Evolutionary conservation across 2,329 filamentous ascomycete genomes (phyloP), one percentile per base, ranked within the genome.

Genomic region (Diaporthe destruens): DNA sequence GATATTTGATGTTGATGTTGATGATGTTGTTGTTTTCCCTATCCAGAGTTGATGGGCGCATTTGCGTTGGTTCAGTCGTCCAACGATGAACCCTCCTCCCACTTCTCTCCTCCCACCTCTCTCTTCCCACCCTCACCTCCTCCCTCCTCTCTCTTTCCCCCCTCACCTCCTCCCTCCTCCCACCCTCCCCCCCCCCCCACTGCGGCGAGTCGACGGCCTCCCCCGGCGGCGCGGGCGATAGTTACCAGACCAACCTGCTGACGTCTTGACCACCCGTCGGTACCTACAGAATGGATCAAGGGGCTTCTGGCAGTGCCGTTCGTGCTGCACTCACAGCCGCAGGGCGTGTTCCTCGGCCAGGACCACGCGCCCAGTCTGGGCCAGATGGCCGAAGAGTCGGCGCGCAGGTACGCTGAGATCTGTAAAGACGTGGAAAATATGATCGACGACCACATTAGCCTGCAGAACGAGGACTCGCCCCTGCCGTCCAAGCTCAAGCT

Each of bases 311-410:
- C 96, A 1, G 96, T 98, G 0, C 96, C 96, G 0, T 99, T 99
- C 80, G 96, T 99, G 51, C 89, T 99, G 69, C 95, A 98, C 81
- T 98, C 96, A 1, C 95, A 98, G 80, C 96, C 96, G 4, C 97
- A 94, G 0, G 94, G 94, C 25, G 90, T 95, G 54, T 95, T 96
- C 78, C 71, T 70, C 25, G 23, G 66, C 36, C n/a, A 56, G n/a
- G 92, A 89, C 71, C 87, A 90, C 77, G 89, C 89, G 74, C 86
- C 88, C 70, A 88, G 87, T 71, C 88, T 96, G 66, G 72, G 69
- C 44, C 88, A 91, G 72, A 95, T 96, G 86, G 93, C 94, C 6
- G 89, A 90, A 72, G 92, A 94, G 79, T 94, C 96, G 34, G 94
- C 96, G 79, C 88, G 93, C 71, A 91, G 96, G 75, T 99, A 98